Conservation (phyloP, 345 rosid species). For the Firmiana major region DNA sequence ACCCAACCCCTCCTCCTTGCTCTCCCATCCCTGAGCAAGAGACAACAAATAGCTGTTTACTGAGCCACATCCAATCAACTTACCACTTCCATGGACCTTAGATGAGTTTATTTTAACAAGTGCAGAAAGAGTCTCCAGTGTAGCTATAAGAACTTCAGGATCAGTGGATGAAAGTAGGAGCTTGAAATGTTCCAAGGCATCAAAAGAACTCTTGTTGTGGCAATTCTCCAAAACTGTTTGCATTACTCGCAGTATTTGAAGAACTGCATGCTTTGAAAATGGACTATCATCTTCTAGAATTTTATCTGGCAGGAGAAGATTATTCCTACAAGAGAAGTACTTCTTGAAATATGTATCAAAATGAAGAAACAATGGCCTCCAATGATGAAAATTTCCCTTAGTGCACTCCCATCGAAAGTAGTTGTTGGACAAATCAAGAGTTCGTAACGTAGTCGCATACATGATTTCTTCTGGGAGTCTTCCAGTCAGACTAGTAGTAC, state of each 20-base stretch:
- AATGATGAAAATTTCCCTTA: constrained; percentile 97
- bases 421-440: no score
- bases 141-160: constrained; percentile 87
- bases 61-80: no score
- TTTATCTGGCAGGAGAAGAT: constrained; percentile 73
- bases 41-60: no score
- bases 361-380: constrained; percentile 93
- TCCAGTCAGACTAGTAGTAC: no score
- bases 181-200: constrained; percentile 93
- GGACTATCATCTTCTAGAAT: no score
- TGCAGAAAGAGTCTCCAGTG: constrained; percentile 84
- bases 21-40: no score
- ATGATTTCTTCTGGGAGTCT: no score
- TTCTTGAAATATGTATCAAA: constrained; percentile 91
- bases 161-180: constrained; percentile 87
- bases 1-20: constrained; percentile 96
- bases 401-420: constrained; percentile 85
- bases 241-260: no score
- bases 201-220: constrained; percentile 87
- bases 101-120: no score
- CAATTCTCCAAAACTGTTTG: constrained; percentile 79
- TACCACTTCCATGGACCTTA: no score
- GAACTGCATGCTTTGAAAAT: no score
- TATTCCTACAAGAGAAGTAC: constrained; percentile 72
- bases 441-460: no score